These are phyloP conservation scores for Annona squamosa DNA, from an alignment of 164 flowering plant species.

Conservation along the genomic window DNA sequence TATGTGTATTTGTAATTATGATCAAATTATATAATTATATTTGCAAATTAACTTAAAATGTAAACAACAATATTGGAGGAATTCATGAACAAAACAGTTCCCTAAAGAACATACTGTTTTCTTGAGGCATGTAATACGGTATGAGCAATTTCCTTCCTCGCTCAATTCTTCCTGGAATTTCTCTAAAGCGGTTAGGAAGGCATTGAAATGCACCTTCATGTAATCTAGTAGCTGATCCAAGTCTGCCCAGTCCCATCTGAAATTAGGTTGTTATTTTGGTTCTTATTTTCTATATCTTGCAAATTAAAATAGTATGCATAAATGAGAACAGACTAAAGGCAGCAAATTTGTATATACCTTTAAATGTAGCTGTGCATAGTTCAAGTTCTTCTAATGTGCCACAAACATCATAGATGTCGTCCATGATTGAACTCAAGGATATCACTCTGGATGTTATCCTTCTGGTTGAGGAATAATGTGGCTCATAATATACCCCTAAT, in stretches of 20 bases:
- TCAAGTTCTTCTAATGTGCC: slow-evolving; percentile 10
- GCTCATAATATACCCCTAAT: neutral
- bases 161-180: slow-evolving; percentile 1
- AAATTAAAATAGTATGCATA: neutral
- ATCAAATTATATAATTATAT: too few species aligned
- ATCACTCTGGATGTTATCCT: neutral
- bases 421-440: slow-evolving; percentile 2
- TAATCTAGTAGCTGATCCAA: neutral
- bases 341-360: neutral
- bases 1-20: too few species aligned
- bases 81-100: too few species aligned
- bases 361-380: neutral
- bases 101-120: neutral
- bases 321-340: neutral
- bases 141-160: neutral
- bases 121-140: neutral
- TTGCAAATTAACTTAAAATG: too few species aligned
- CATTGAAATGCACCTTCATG: slow-evolving; percentile 3
- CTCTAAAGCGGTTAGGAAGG: neutral
- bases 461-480: slow-evolving; percentile 1
- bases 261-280: neutral
- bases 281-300: too few species aligned
- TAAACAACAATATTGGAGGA: too few species aligned
- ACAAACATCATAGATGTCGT: slow-evolving; percentile 9
- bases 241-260: neutral